Conservation (phyloP, 1,284 basidiomycete species). For the Vanrija humicola region DNA sequence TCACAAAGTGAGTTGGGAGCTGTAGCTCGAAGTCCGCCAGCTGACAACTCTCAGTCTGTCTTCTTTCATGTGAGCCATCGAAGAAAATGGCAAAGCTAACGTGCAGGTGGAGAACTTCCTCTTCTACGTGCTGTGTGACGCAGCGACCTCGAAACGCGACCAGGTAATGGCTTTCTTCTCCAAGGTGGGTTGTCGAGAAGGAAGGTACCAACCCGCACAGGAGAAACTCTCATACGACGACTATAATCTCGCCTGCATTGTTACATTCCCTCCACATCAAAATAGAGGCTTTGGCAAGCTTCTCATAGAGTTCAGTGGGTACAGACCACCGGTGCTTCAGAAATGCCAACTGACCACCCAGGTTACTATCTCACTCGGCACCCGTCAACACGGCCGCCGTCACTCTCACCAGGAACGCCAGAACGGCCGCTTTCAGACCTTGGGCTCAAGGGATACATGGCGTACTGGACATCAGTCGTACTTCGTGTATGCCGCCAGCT, state of each 20-base stretch:
- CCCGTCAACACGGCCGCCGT: constrained; percentile 42
- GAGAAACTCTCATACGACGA: constrained; percentile 95
- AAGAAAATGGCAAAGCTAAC: not conserved
- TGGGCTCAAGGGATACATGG: constrained; percentile 83
- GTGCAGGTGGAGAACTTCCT: constrained; percentile 54
- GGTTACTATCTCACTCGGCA: constrained; percentile 84
- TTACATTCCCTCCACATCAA: constrained; percentile 91
- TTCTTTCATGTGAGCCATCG: constrained; percentile 69
- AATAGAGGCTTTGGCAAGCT: constrained; percentile 87
- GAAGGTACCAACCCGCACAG: constrained; percentile 54
- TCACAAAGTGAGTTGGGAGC: constrained; percentile 59
- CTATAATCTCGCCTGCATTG: constrained; percentile 95
- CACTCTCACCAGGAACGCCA: constrained; percentile 80
- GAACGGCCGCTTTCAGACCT: constrained; percentile 92
- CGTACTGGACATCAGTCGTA: constrained; percentile 84
- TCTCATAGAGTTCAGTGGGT: constrained; percentile 92
- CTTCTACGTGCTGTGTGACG: constrained; percentile 91
- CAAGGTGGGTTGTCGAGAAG: constrained; percentile 72
- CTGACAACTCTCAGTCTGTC: constrained; percentile 57
- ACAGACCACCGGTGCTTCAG: not conserved
- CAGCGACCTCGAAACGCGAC: constrained; percentile 64
- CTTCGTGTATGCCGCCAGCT: constrained; percentile 71
- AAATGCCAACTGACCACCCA: constrained; percentile 33
- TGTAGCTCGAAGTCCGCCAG: not conserved
- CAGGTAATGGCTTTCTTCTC: constrained; percentile 93